Base-by-base conservation (phyloP, 2,329 filamentous ascomycete species). In the Stachybotrys elegans region DNA sequence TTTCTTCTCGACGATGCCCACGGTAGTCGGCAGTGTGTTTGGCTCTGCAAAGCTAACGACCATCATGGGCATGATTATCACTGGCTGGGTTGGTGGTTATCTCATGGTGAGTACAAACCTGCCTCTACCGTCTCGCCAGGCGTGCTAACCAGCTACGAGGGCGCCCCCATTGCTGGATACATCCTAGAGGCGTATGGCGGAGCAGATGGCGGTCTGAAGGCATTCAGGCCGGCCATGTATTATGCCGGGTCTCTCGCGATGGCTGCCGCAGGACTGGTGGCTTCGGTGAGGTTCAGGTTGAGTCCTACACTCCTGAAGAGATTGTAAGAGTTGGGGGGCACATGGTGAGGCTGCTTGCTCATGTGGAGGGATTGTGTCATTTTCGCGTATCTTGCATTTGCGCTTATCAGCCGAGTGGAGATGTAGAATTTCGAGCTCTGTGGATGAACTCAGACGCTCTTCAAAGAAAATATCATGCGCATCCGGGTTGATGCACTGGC, bases 1-100 rank as follows among this genome's bases (percentile, higher is more conserved):
- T 0, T 84, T 84, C 63, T 84, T 84, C 53, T 73, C 75, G 1
- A 76, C 75, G 0, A 81, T 83, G 68, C 81, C 81, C 0, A 83
- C 80, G 0, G 79, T 79, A 3, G 75, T 83, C 1, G 73, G 75
- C 0, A 79, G 73, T 49, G 70, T 79, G 0, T 82, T 81, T 60
- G 79, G 78, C 2, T 76, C 70, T 4, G 70, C 69, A 1, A 65
- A 75, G 13, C 14, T 40, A n/a, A 17, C 38, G 14, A 29, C 22
- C 8, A 23, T 17, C 22, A 27, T 40, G 22, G 38, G 38, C 13
- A 40, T 40, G 38, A 29, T 40, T 29, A n/a, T 40, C 12, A 40
- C 38, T 11, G 22, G 22, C 17, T 40, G 38, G 38, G 20, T 29
- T 6, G 22, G 22, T 17, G 38, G 38, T 6, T 40, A 40, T 17